phyloP scores from a whole-genome alignment of 1,284 basidiomycete species.

The Porodaedalea pini region DNA sequence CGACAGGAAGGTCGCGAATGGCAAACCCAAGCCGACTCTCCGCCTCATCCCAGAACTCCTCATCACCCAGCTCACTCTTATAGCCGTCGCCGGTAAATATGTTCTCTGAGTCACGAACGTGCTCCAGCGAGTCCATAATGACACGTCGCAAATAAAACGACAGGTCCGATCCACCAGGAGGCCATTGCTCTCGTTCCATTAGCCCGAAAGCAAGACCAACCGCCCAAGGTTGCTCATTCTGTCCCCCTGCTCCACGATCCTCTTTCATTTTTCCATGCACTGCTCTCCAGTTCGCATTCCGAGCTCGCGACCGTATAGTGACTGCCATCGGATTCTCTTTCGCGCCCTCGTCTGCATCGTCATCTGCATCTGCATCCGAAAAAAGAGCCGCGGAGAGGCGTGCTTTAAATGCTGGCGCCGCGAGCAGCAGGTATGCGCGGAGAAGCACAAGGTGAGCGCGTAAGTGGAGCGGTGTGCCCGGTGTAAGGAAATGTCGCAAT shows the following conservation, averaged over 20 bases:
- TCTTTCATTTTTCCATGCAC: conserved; percentile 1
- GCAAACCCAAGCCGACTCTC: conserved; percentile 81
- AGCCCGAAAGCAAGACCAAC: conserved; percentile 72
- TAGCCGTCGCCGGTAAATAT: conserved; percentile 4
- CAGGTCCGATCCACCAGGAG: conserved; percentile 79
- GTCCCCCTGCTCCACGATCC: not conserved
- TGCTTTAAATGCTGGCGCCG: conserved; percentile 60
- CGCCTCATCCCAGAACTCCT: conserved; percentile 54
- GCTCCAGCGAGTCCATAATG: conserved; percentile 64
- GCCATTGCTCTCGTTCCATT: conserved; percentile 67
- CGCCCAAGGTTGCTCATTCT: conserved; percentile 46
- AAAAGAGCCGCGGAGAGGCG: conserved; percentile 65
- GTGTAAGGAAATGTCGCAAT: conserved; percentile 54
- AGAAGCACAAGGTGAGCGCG: conserved; percentile 62
- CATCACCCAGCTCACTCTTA: conserved; percentile 4
- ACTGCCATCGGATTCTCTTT: conserved; percentile 13
- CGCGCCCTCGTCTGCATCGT: conserved; percentile 26
- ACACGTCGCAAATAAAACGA: conserved; percentile 78
- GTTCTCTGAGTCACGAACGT: conserved; percentile 30
- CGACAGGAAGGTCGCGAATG: conserved; percentile 65
- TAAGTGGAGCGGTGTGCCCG: conserved; percentile 52
- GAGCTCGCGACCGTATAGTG: conserved; percentile 9
- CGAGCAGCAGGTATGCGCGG: conserved; percentile 65
- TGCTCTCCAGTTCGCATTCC: conserved; percentile 14
- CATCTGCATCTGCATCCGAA: conserved; percentile 55